These are phyloP conservation scores for Carpinus fangiana DNA, from an alignment of 306 rosid genomes.

Conservation along the genomic window DNA sequence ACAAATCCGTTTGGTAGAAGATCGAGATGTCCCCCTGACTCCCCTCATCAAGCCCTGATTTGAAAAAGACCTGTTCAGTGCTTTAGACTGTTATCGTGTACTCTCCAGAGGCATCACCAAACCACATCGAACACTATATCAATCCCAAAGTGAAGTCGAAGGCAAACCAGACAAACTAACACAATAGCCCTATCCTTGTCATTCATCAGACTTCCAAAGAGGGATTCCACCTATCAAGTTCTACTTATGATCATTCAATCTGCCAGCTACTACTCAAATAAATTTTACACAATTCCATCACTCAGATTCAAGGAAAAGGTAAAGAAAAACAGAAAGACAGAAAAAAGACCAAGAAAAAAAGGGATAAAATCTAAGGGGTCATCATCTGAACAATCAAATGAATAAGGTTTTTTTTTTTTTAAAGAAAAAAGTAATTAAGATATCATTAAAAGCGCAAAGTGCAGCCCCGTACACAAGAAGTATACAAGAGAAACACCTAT, in stretches of 20 bases:
- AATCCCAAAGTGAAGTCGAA: not conserved
- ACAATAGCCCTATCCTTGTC: not conserved
- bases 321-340: not conserved
- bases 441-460: no score
- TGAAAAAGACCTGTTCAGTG: not conserved
- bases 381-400: not conserved
- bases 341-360: not conserved
- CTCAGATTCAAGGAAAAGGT: not conserved
- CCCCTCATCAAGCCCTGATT: not conserved
- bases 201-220: not conserved
- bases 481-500: no score
- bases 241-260: not conserved
- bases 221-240: not conserved
- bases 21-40: not conserved
- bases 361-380: not conserved
- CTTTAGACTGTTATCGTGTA: not conserved
- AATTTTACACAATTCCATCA: not conserved
- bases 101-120: not conserved
- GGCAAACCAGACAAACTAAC: not conserved
- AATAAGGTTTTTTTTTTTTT: not conserved
- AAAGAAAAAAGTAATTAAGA: no score
- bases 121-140: not conserved
- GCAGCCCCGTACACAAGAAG: no score
- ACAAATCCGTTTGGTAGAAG: not conserved
- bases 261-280: not conserved